Base-by-base conservation (phyloP, 495 filamentous ascomycete genomes). In the Articulospora tetracladia region DNA sequence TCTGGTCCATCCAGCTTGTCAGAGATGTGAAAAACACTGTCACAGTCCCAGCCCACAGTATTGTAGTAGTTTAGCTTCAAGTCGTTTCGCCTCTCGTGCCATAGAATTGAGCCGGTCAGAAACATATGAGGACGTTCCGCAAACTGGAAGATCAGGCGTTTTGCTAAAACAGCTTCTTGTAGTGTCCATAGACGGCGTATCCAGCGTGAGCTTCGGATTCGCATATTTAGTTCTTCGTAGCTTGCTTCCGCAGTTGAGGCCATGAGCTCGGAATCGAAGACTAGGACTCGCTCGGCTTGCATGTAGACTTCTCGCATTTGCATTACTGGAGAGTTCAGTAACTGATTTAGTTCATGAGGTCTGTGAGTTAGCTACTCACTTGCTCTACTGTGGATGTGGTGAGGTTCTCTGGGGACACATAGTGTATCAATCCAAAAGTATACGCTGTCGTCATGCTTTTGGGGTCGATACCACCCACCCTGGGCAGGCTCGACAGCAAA, bases 371-470 rank as follows among this genome's bases (percentile, higher is more conserved):
- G 24, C 12, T 24, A 23, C 23, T 49, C 17, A 47, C 34, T 60
- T n/a, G 58, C 58, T 54, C 24, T 30, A 3, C 60, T 59, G 10
- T 64, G 54, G n/a, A 65, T 41, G 10, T 65, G 32, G 2, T 58
- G 8, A 3, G 54, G 47, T 36, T 54, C 24, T 6, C 66, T 59
- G 7, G 71, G 72, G 25, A 72, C 61, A 57, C 70, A 72, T 17
- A 74, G 65, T 7, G 72, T 74, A 44, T 74, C 72, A 34, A 74
- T 66, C 72, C 70, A 74, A 28, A 74, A 61, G 50, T 47, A 56
- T 4, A 61, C 41, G 48, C 59, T 25, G 27, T 49, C 36, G 63
- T 26, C 39, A 32, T 36, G 66, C 46, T 60, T 66, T 57, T 52
- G 52, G 26, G 24, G 17, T 55, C 24, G 6, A 19, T 59, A 47